Evolutionary conservation across 352 stramenopile genomes (phyloP).

Genomic region (Pythium monospermum): DNA sequence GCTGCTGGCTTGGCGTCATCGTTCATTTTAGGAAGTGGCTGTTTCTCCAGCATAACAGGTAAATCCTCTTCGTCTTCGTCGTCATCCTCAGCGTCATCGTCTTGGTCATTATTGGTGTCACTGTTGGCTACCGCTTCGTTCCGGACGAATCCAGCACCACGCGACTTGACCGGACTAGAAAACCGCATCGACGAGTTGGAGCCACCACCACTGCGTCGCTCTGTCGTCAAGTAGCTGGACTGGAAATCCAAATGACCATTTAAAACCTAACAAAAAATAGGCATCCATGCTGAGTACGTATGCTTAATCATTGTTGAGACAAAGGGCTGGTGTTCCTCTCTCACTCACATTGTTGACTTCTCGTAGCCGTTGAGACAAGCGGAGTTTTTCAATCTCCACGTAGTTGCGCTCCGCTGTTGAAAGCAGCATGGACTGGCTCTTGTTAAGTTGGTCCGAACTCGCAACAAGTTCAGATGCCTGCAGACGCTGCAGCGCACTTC

Average conservation of each 20-base stretch:
- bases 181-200: conserved; percentile 2
- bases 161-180: conserved; percentile 3
- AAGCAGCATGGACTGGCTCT: conserved; percentile 12
- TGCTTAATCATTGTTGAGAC: not conserved
- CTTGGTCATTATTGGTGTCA: conserved; percentile 9
- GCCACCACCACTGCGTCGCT: conserved; percentile 1
- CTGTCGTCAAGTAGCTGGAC: conserved; percentile 41
- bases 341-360: conserved; percentile 62
- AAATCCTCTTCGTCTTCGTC: conserved; percentile 43
- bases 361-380: conserved; percentile 54
- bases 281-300: not conserved
- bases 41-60: conserved; percentile 57
- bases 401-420: conserved; percentile 47
- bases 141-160: not conserved
- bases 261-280: conserved; percentile 29
- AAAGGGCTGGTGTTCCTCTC: not conserved
- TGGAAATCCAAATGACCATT: conserved; percentile 50
- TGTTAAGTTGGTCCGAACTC: not conserved
- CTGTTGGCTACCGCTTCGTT: not conserved
- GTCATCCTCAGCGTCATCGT: conserved; percentile 28
- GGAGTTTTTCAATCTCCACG: conserved; percentile 57
- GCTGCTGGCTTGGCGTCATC: too few species aligned
- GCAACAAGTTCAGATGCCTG: not conserved
- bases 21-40: conserved; percentile 4
- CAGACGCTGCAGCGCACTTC: not conserved